Evolutionary conservation across 371 early-diverging fungal genomes (phyloP), one percentile per base, ranked within the genome.

Genomic region (Mortierella polycephala): DNA sequence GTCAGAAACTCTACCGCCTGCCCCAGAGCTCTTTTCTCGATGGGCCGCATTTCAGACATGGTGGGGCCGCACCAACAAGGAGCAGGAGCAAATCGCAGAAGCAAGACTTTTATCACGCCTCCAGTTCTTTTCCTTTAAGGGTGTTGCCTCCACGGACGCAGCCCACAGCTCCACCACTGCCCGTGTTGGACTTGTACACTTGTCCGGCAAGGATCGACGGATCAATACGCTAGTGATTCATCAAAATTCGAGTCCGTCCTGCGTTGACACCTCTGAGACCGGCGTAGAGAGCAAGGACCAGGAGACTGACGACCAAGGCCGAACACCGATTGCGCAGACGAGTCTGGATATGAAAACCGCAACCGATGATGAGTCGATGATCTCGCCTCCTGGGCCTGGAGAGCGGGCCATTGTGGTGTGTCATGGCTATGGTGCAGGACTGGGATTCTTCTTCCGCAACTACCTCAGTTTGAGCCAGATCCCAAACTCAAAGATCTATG

Each of bases 371-470:
- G 72, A 63, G 37, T 81, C 67, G 21, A 69, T 69, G 64, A 77
- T 72, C 56, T 60, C 71, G 5, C 72, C 73, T 1, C 68, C 83
- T 42, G 76, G 64, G n/a, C 75, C 69, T 10, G 76, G 71, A 21
- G 74, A 81, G 16, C 81, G 85, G 13, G 87, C 85, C 57, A 80
- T 96, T 44, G 96, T 96, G 5, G 85, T 96, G 57, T 89, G 92
- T 62, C 98, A 98, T 81, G 98, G 98, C 11, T 98, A 91, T 76
- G 97, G 97, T 23, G 94, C 94, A 16, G 98, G 95, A 18, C 81
- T 98, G 12, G 98, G 95, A 0, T 95, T 94, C 77, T 98, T 92
- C 81, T 96, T 90, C 82, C 83, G 92, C 68, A 96, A 96, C 81
- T 94, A 87, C 77, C 85, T 86, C 60, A 86, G 85, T 53, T 81